Conservation (phyloP, 192 early-diverging fungal species). For the Linnemannia exigua region DNA sequence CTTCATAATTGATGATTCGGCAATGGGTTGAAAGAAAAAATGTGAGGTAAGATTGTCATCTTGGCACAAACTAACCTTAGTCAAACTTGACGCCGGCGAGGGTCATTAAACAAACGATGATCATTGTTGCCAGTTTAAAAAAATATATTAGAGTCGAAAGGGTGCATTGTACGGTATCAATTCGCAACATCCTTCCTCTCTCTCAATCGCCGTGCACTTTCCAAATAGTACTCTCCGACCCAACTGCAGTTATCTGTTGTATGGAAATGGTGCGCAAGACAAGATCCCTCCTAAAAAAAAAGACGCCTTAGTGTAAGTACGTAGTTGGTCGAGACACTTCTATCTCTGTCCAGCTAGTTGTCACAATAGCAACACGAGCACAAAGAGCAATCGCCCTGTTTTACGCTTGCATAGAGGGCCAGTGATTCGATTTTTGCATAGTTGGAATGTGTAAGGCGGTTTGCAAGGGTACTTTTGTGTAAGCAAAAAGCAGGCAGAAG, state of each 20-base stretch:
- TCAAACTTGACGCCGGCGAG: background rate
- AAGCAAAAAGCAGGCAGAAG: too few relatives aligned
- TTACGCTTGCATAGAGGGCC: too few relatives aligned
- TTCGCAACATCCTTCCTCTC: background rate
- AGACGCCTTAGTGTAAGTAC: too few relatives aligned
- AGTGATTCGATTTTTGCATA: too few relatives aligned
- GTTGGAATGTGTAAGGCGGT: too few relatives aligned
- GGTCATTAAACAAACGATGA: background rate
- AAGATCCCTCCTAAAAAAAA: background rate
- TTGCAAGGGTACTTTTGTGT: too few relatives aligned
- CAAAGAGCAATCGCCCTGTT: too few relatives aligned
- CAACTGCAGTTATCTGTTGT: background rate
- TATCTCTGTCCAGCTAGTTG: too few relatives aligned
- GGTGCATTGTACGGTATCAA: background rate
- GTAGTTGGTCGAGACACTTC: too few relatives aligned
- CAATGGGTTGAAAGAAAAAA: background rate
- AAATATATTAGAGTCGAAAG: background rate
- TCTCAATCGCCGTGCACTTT: background rate
- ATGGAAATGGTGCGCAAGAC: background rate
- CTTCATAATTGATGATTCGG: background rate
- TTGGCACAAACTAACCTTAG: background rate
- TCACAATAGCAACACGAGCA: background rate
- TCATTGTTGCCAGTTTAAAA: background rate
- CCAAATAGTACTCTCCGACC: background rate
- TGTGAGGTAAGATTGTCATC: background rate